Evolutionary conservation across 148 eudicot genomes (phyloP), one percentile per base, ranked within the genome.

Genomic region (Euryodendron excelsum): DNA sequence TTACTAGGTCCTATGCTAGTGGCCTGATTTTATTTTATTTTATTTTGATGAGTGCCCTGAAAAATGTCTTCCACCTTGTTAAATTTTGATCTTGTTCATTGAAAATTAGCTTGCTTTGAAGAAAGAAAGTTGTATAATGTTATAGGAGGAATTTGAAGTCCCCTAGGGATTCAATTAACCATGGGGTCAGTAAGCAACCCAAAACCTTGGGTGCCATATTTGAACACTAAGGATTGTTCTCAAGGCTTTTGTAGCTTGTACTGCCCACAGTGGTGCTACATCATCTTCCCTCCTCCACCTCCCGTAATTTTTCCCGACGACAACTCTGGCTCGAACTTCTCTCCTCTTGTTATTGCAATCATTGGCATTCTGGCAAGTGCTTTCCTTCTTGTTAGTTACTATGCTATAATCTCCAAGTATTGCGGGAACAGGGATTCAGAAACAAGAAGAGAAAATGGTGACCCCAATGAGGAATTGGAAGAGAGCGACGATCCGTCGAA

Each of bases 261-360:
- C 75, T 93, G 98, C 82, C 98, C 92, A 28, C 89, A 90, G 74
- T 86, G 89, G 94, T 93, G 98, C 79, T 85, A 90, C 81, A 75
- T 86, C 30, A 76, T 84, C 9, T 86, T 91, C 67, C 82, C 90
- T 7, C 92, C 98, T 65, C 95, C 96, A 69, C 96, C 96, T 0
- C 90, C 92, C 31, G 39, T 80, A 0, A 55, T 68, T 27, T 80
- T 86, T 71, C 84, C 87, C 1, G 67, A 78, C 9, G 83, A 85
- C 30, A 75, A 72, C 69, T 69, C 86, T 15, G 75, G 83, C 31
- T 74, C 84, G 0, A 86, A 79, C 73, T 89, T 91, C 65, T 91
- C 98, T 1, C 96, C 98, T 62, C 89, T 93, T n/a, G 92, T 93
- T 10, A 91, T 93, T 33, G 86, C 94, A 13, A 87, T 93, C 45